Conservation (phyloP, 1,139 yeast species). For the Saccharomyces hybrid region DNA sequence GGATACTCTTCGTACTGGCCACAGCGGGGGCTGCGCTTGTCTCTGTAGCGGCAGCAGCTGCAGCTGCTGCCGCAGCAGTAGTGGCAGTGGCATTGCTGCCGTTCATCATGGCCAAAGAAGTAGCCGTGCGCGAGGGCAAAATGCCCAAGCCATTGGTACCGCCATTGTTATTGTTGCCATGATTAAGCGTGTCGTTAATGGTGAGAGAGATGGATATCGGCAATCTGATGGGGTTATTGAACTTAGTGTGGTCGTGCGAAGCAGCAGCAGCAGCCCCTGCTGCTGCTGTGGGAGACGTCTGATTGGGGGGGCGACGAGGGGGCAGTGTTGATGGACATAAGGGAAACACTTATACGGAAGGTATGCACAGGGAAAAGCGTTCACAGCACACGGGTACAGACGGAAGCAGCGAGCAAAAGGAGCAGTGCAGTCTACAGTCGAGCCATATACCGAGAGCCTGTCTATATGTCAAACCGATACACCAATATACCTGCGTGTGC, state of each 20-base stretch:
- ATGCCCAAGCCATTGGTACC: neutral
- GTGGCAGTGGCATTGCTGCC: slow-evolving; percentile 3
- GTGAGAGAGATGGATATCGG: neutral
- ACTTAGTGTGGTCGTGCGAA: neutral
- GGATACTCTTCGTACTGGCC: slow-evolving; percentile 21
- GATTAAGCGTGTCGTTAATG: slow-evolving; percentile 1
- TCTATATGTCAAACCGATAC: neutral
- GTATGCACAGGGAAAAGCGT: neutral
- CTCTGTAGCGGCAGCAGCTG: slow-evolving; percentile 2
- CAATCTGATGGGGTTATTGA: neutral
- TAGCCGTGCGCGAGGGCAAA: neutral
- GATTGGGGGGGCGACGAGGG: neutral
- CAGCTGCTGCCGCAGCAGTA: neutral
- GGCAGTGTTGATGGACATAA: neutral
- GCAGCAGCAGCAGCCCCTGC: neutral
- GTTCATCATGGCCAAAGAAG: neutral
- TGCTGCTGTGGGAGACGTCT: neutral
- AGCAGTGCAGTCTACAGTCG: neutral
- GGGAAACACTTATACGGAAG: neutral
- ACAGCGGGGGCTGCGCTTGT: slow-evolving; percentile 8
- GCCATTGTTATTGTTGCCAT: neutral
- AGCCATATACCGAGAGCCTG: neutral
- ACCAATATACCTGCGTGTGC: neutral
- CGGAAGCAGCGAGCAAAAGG: neutral
- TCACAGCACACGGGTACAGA: neutral